Evolutionary conservation across 306 rosid genomes (phyloP).

Genomic region (Sphenostylis stenocarpa): DNA sequence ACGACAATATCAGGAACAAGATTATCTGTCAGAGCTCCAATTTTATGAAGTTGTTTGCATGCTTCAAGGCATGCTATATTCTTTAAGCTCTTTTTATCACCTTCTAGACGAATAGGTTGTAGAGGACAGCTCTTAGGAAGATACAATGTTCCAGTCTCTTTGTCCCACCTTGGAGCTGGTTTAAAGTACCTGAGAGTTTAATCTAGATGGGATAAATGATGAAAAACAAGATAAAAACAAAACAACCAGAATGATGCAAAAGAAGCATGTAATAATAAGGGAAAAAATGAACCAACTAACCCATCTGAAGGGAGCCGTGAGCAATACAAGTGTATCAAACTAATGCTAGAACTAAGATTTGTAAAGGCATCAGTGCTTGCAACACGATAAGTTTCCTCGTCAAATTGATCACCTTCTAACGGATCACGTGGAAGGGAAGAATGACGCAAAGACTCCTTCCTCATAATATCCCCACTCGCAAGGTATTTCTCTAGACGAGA

Average conservation of each 20-base stretch:
- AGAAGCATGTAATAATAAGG: background rate
- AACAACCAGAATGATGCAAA: background rate
- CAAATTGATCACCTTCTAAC: constrained; percentile 42
- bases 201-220: background rate
- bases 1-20: constrained; percentile 66
- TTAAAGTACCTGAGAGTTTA: constrained; percentile 69
- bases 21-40: constrained; percentile 79
- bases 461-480: constrained; percentile 63
- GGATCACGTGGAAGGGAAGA: constrained; percentile 60
- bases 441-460: constrained; percentile 62
- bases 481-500: constrained; percentile 70
- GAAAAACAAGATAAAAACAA: constrained; percentile 7
- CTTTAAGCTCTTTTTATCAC: constrained; percentile 50
- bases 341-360: constrained; percentile 69
- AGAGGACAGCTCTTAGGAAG: constrained; percentile 89
- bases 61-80: constrained; percentile 86
- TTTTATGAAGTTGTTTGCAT: constrained; percentile 78
- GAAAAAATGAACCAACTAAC: constrained; percentile 54
- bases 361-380: constrained; percentile 73
- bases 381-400: constrained; percentile 53
- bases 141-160: constrained; percentile 47
- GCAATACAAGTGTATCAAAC: constrained; percentile 69
- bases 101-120: constrained; percentile 46
- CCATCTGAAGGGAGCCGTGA: constrained; percentile 89
- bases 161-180: constrained; percentile 79